Percentiles rank a stretch among this genome's conserved stretches.
Evolutionary conservation across 2,329 filamentous ascomycete genomes (phyloP).

Genomic region (Ascomycota sp.): DNA sequence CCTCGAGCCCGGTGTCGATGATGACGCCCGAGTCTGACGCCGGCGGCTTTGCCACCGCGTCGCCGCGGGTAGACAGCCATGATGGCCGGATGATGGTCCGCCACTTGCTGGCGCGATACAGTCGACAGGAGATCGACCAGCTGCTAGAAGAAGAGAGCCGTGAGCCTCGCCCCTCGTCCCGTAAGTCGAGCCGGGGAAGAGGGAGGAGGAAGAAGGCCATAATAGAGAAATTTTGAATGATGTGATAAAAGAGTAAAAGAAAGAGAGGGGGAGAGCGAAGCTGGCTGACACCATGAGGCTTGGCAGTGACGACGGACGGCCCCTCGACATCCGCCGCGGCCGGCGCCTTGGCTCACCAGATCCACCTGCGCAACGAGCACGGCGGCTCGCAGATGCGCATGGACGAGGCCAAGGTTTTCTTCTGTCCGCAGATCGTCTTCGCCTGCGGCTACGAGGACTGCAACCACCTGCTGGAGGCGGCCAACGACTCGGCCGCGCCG

Average conservation of each 20-base stretch:
- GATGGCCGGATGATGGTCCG: slow-evolving; percentile 2
- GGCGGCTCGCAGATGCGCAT: slow-evolving; percentile 20
- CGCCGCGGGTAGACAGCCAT: slow-evolving; percentile 1
- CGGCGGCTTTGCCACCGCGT: slow-evolving; percentile 2
- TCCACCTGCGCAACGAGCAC: slow-evolving; percentile 23
- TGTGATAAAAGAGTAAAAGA: too few relatives aligned
- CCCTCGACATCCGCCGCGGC: background rate
- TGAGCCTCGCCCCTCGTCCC: background rate
- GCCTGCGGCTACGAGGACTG: slow-evolving; percentile 27
- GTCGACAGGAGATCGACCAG: slow-evolving; percentile 3
- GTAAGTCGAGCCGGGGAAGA: too few relatives aligned
- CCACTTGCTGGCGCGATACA: slow-evolving; percentile 2
- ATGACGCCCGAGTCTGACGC: slow-evolving; percentile 5
- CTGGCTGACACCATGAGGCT: too few relatives aligned
- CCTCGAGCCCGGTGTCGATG: slow-evolving; percentile 4
- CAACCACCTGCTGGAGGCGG: slow-evolving; percentile 21
- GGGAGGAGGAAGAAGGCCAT: background rate
- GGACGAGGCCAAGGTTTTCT: slow-evolving; percentile 19
- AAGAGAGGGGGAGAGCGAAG: too few relatives aligned
- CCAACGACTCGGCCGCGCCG: slow-evolving; percentile 17
- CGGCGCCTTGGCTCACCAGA: slow-evolving; percentile 18
- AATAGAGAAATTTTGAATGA: background rate
- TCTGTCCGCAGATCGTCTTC: slow-evolving; percentile 26
- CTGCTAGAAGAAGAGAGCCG: slow-evolving; percentile 3
- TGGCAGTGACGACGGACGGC: background rate